Conservation (phyloP, 2,329 filamentous ascomycete genomes). For the Trematosphaeria pertusa region DNA sequence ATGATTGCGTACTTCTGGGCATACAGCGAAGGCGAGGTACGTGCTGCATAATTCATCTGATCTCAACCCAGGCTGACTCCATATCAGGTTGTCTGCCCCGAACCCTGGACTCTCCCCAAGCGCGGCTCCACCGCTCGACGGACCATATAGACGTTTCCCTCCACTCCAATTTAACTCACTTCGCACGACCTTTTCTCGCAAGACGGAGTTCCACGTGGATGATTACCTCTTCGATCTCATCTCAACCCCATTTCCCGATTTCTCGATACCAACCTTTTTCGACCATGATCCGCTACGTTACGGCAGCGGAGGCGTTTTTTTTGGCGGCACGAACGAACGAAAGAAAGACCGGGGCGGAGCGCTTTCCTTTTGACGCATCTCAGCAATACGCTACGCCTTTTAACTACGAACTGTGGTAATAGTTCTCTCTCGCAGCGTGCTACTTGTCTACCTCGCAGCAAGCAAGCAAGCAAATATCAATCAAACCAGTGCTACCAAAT, state of each 20-base stretch:
- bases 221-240: too few species aligned
- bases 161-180: conserved; percentile 3
- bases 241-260: too few species aligned
- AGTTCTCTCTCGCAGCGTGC: not conserved
- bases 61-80: conserved; percentile 16
- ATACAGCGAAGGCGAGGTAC: conserved; percentile 94
- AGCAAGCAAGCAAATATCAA: conserved; percentile 1
- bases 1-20: conserved; percentile 94
- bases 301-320: conserved; percentile 9
- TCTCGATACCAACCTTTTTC: conserved; percentile 1
- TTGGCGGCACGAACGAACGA: not conserved
- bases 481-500: conserved; percentile 3
- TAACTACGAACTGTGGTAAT: not conserved
- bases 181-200: conserved; percentile 1
- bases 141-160: conserved; percentile 24
- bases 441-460: not conserved
- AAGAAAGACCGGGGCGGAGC: not conserved
- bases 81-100: conserved; percentile 54
- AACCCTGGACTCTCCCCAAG: conserved; percentile 59
- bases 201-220: too few species aligned
- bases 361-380: not conserved
- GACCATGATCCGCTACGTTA: not conserved
- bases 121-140: conserved; percentile 40
- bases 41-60: conserved; percentile 42
- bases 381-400: not conserved